Conservation (phyloP, 768 basidiomycete species). For the Neoboletus magnificus region DNA sequence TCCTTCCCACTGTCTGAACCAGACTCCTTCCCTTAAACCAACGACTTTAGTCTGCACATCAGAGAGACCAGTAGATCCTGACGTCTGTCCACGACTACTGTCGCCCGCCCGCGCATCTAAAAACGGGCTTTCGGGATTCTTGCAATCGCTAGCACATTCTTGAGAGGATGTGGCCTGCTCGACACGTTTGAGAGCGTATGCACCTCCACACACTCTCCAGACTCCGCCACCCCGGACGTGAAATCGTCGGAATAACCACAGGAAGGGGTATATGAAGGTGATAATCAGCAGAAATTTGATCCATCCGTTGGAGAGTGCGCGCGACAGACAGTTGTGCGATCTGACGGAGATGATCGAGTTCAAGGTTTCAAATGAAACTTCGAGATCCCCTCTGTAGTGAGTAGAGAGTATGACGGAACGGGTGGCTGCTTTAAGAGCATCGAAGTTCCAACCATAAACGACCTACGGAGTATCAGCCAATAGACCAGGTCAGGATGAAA, state of each 20-base stretch:
- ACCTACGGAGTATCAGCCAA: slow-evolving; percentile 38
- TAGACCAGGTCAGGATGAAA: not conserved
- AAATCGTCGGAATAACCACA: slow-evolving; percentile 78
- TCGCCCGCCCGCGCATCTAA: not conserved
- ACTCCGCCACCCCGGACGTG: slow-evolving; percentile 62
- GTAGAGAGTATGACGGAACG: slow-evolving; percentile 38
- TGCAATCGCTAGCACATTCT: slow-evolving; percentile 1
- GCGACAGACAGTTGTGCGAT: slow-evolving; percentile 62
- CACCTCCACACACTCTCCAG: slow-evolving; percentile 76
- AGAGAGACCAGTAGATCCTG: slow-evolving; percentile 31
- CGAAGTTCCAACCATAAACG: slow-evolving; percentile 58
- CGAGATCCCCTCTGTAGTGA: slow-evolving; percentile 33
- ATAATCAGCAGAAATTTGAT: slow-evolving; percentile 66
- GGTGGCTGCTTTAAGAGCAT: slow-evolving; percentile 39
- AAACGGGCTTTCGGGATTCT: slow-evolving; percentile 2
- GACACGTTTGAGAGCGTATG: slow-evolving; percentile 62
- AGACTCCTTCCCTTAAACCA: slow-evolving; percentile 70
- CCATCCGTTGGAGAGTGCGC: slow-evolving; percentile 68
- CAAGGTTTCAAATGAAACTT: slow-evolving; percentile 48
- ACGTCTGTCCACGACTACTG: not conserved
- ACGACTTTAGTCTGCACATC: slow-evolving; percentile 37
- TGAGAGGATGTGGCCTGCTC: slow-evolving; percentile 15
- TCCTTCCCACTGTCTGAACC: slow-evolving; percentile 76
- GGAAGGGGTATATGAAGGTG: slow-evolving; percentile 70
- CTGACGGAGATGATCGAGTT: slow-evolving; percentile 58